Evolutionary conservation across 2,329 filamentous ascomycete species (phyloP).

Genomic region (Cyphellophora attinorum): DNA sequence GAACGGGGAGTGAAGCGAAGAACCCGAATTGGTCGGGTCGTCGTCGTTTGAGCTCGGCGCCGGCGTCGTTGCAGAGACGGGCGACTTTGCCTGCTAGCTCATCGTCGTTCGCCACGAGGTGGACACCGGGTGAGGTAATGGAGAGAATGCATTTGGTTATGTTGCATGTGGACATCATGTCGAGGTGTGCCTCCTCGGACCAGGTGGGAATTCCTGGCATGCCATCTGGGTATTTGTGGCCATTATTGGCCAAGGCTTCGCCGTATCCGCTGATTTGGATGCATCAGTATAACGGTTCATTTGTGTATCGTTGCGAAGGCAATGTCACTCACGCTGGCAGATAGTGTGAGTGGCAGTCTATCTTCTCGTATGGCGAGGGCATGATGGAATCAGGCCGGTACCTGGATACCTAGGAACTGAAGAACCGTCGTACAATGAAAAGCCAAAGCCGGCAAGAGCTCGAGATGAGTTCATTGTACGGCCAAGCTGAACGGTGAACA

Average conservation of each 20-base stretch:
- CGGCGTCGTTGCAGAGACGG: slow-evolving; percentile 25
- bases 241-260: slow-evolving; percentile 15
- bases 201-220: slow-evolving; percentile 26
- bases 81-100: slow-evolving; percentile 27
- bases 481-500: too few relatives aligned
- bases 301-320: not conserved
- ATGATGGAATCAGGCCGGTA: too few relatives aligned
- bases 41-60: slow-evolving; percentile 19
- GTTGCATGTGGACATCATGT: slow-evolving; percentile 39
- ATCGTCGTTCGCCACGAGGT: slow-evolving; percentile 32
- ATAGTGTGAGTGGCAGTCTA: slow-evolving; percentile 18
- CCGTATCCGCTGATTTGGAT: slow-evolving; percentile 11
- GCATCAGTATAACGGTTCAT: not conserved
- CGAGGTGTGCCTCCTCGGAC: slow-evolving; percentile 36
- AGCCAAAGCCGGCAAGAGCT: too few relatives aligned
- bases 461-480: too few relatives aligned
- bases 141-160: slow-evolving; percentile 46
- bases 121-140: slow-evolving; percentile 44
- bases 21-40: slow-evolving; percentile 35
- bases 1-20: slow-evolving; percentile 45
- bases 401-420: too few relatives aligned
- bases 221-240: slow-evolving; percentile 16
- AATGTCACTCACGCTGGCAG: slow-evolving; percentile 10
- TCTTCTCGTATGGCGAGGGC: slow-evolving; percentile 11
- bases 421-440: too few relatives aligned